These are phyloP conservation scores for Picea glauca DNA, from an alignment of 75 land plant genomes.

Conservation along the genomic window DNA sequence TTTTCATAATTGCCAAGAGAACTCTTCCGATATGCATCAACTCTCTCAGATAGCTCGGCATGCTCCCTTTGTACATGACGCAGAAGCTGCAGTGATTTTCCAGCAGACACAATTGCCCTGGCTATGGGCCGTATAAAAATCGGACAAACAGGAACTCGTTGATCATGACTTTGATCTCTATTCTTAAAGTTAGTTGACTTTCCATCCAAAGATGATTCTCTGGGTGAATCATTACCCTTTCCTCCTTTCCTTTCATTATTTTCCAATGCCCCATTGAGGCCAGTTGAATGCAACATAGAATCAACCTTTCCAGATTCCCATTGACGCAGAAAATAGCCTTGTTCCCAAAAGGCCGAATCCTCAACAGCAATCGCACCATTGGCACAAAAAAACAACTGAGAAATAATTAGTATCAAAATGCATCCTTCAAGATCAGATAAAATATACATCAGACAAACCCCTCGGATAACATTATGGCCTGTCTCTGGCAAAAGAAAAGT, in stretches of 20 bases:
- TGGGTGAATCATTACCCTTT: neutral
- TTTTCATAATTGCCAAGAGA: slow-evolving; percentile 7
- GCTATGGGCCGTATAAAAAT: slow-evolving; percentile 72
- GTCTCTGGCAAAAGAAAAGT: neutral
- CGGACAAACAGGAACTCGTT: slow-evolving; percentile 47
- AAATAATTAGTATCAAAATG: slow-evolving; percentile 2
- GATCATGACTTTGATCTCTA: slow-evolving; percentile 11
- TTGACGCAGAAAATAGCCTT: slow-evolving; percentile 54
- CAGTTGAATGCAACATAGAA: neutral
- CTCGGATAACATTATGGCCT: neutral
- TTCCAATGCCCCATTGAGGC: neutral
- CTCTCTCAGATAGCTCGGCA: slow-evolving; percentile 10
- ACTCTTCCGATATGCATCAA: slow-evolving; percentile 5
- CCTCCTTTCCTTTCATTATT: slow-evolving; percentile 1
- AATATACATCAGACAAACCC: neutral
- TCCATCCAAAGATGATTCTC: neutral
- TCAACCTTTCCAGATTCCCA: neutral
- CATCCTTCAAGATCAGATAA: neutral
- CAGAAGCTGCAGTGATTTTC: slow-evolving; percentile 91
- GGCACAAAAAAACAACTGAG: slow-evolving; percentile 83
- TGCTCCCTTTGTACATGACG: slow-evolving; percentile 45
- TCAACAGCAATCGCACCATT: slow-evolving; percentile 58
- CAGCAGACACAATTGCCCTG: slow-evolving; percentile 85
- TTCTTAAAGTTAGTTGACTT: slow-evolving; percentile 4
- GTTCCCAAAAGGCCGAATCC: slow-evolving; percentile 86